Evolutionary conservation across 805 yeast species (phyloP), one percentile per base, ranked within the genome.

Genomic region (Saccharomycopsis sp.): DNA sequence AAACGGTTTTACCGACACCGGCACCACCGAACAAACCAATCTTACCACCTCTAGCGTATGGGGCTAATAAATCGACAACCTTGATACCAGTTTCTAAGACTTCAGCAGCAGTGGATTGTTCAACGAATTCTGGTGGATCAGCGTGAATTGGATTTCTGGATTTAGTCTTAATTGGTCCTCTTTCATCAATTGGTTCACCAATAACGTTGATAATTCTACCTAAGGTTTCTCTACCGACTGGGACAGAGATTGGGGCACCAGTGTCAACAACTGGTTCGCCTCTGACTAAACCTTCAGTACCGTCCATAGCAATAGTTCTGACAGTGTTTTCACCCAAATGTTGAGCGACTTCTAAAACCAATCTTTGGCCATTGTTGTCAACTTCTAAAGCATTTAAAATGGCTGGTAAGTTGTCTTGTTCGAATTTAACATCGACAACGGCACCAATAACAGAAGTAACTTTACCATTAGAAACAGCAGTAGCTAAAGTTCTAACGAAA

Each of bases 1-100:
- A 89, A 52, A 89, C 98, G 70, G 98, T 89, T 74, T 89, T 89
- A 74, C 98, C 98, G 84, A 89, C 98, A 89, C 98, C 98, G 70
- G 98, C 98, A 89, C 98, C 98, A 77, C 98, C 98, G 83, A 89
- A 89, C 64, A 89, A 80, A 81, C 98, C 98, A 86, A 89, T 89
- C 81, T 89, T 89, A 85, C 98, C 98, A 85, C 98, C 98, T 85
- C 96, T 87, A 66, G 98, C 97, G 76, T 89, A 89, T 58, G 98
- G 98, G 58, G 98, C 98, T 56, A 89, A 79, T 64, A 89, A 76
- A 68, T 89, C 98, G 73, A 89, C 98, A 69, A 89, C 98, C 79
- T 89, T 89, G 68, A 89, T 89, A 86, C 98, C 96, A 53, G 98
- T 89, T 76, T 88, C 98, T 64, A 92, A 79, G 60, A 92, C 88